A percentile compares a stretch with the other conserved stretches of the same genome.
Evolutionary conservation across 495 filamentous ascomycete species (phyloP).

Genomic region (Hypoxylon subgilvum): DNA sequence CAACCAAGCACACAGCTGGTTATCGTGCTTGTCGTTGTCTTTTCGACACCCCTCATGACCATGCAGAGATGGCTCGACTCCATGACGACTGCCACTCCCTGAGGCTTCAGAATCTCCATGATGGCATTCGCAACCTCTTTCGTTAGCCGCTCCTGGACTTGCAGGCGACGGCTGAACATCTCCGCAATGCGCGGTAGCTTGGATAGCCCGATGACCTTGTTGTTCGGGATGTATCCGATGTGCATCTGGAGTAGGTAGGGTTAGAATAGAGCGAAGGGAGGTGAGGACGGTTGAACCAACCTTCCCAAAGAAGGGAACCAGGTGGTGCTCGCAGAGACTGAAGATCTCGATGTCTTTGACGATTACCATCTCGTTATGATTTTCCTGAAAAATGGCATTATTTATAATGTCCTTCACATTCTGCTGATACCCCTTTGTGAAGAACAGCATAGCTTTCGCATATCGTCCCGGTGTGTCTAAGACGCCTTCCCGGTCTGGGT

Average conservation of each 20-base stretch:
- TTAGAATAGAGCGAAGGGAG: constrained; percentile 15
- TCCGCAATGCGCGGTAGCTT: constrained; percentile 95
- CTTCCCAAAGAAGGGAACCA: constrained; percentile 96
- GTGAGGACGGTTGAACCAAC: constrained; percentile 49
- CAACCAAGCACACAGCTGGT: constrained; percentile 96
- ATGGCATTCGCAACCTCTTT: constrained; percentile 95
- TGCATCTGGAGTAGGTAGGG: constrained; percentile 70
- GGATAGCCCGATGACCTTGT: constrained; percentile 88
- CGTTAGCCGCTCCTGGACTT: constrained; percentile 94
- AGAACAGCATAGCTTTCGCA: constrained; percentile 96
- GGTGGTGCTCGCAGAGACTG: constrained; percentile 94
- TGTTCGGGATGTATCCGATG: constrained; percentile 92
- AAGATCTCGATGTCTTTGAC: constrained; percentile 98
- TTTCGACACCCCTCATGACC: constrained; percentile 94
- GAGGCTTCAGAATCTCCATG: constrained; percentile 89
- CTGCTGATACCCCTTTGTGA: constrained; percentile 99
- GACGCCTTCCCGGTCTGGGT: constrained; percentile 89
- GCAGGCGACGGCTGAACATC: constrained; percentile 91
- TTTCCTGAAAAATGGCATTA: constrained; percentile 93
- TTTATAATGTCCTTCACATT: constrained; percentile 93
- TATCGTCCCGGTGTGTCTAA: constrained; percentile 87
- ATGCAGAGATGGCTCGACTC: constrained; percentile 98
- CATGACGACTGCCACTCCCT: constrained; percentile 95
- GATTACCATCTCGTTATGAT: constrained; percentile 95
- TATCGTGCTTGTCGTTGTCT: constrained; percentile 83